These are phyloP conservation scores for Lactifluus piperatus DNA, from an alignment of 768 basidiomycete species.

Conservation along the genomic window DNA sequence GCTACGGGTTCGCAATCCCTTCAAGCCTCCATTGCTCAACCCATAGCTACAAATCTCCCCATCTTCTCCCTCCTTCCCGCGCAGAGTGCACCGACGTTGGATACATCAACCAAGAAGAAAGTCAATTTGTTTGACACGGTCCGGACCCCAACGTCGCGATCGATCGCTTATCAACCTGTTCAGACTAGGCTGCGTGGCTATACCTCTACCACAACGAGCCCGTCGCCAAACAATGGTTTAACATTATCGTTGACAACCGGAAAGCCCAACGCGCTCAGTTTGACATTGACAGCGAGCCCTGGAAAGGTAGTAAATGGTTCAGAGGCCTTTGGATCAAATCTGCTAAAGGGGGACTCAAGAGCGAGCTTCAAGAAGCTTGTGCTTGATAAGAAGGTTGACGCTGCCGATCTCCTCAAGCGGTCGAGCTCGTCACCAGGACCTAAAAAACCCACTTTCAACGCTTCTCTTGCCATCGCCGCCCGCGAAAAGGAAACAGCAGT, in stretches of 20 bases:
- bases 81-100: slow-evolving; percentile 52
- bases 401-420: slow-evolving; percentile 52
- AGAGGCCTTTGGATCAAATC: slow-evolving; percentile 55
- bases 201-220: slow-evolving; percentile 36
- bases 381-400: slow-evolving; percentile 75
- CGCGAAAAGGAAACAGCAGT: slow-evolving; percentile 59
- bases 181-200: slow-evolving; percentile 67
- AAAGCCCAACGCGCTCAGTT: slow-evolving; percentile 45
- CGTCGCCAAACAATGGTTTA: slow-evolving; percentile 30
- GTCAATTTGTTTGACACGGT: slow-evolving; percentile 69
- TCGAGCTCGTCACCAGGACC: slow-evolving; percentile 22
- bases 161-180: slow-evolving; percentile 57
- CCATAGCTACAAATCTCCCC: slow-evolving; percentile 61
- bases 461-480: slow-evolving; percentile 63
- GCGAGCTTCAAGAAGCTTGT: slow-evolving; percentile 92
- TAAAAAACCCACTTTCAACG: slow-evolving; percentile 60
- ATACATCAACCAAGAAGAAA: slow-evolving; percentile 64
- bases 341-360: slow-evolving; percentile 57
- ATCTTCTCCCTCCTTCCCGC: slow-evolving; percentile 71
- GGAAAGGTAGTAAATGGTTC: slow-evolving; percentile 34
- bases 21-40: slow-evolving; percentile 84
- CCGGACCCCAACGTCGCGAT: slow-evolving; percentile 58
- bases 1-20: slow-evolving; percentile 36
- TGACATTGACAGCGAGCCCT: slow-evolving; percentile 37
- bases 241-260: slow-evolving; percentile 38